Conservation (phyloP, 768 basidiomycete species). For the Cantharellus anzutake region DNA sequence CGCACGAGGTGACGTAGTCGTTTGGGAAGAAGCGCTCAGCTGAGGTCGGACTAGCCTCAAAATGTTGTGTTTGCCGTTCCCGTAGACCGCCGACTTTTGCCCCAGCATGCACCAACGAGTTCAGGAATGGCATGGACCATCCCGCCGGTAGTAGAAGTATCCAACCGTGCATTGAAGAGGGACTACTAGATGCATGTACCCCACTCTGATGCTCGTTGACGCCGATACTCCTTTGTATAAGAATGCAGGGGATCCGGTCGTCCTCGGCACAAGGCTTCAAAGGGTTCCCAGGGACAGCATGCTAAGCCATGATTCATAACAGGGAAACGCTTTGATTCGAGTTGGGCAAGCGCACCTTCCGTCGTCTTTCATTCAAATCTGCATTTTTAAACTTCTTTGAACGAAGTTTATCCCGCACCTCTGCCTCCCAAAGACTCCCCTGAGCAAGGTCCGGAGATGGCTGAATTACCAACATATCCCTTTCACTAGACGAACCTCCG, state of each 20-base stretch:
- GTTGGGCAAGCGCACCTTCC: constrained; percentile 30
- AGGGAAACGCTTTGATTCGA: background rate
- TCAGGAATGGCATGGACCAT: constrained; percentile 82
- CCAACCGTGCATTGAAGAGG: constrained; percentile 53
- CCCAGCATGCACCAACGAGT: constrained; percentile 63
- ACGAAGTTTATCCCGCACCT: constrained; percentile 26
- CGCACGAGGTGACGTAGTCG: constrained; percentile 46
- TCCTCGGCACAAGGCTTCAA: constrained; percentile 54
- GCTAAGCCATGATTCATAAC: constrained; percentile 22
- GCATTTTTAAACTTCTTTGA: constrained; percentile 61
- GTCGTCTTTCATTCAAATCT: constrained; percentile 67
- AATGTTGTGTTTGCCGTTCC: constrained; percentile 61
- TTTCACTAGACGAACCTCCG: no score
- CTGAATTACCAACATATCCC: no score
- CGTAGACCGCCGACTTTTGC: constrained; percentile 74
- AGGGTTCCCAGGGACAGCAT: constrained; percentile 55
- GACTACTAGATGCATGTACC: background rate
- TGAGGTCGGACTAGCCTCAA: constrained; percentile 43
- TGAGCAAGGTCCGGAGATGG: background rate
- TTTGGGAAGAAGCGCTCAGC: constrained; percentile 46
- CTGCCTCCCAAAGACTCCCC: constrained; percentile 28
- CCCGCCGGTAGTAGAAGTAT: constrained; percentile 70
- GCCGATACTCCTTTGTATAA: constrained; percentile 63
- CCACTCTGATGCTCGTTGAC: no score
- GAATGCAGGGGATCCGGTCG: constrained; percentile 62